These are phyloP conservation scores for Pestalotiopsis sp. DNA, from an alignment of 2,329 filamentous ascomycete genomes.

Conservation along the genomic window DNA sequence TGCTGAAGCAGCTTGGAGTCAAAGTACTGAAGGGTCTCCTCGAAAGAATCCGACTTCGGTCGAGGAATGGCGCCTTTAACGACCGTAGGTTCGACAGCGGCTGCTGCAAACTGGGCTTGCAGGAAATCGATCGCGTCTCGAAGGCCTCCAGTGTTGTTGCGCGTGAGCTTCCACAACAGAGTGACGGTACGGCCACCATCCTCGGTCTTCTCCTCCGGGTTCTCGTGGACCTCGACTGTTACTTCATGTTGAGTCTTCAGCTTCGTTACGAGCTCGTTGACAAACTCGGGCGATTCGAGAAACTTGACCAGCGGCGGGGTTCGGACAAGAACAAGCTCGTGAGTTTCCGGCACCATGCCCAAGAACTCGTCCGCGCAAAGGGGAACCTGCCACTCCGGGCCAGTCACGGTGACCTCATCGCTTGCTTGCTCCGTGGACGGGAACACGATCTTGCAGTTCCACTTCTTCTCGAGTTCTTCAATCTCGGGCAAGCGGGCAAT, in stretches of 20 bases:
- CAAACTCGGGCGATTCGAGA: constrained; percentile 80
- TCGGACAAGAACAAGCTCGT: constrained; percentile 84
- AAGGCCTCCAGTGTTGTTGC: constrained; percentile 93
- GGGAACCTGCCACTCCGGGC: constrained; percentile 97
- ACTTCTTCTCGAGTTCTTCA: constrained; percentile 96
- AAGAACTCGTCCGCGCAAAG: constrained; percentile 95
- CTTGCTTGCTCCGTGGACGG: constrained; percentile 97
- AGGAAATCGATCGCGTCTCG: constrained; percentile 96
- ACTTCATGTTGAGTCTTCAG: constrained; percentile 92
- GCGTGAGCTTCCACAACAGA: constrained; percentile 81
- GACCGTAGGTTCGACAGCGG: constrained; percentile 83
- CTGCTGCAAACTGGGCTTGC: constrained; percentile 80
- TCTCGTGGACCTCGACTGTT: constrained; percentile 74
- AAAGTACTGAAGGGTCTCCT: constrained; percentile 95
- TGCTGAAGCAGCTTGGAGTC: constrained; percentile 96
- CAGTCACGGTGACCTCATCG: constrained; percentile 92
- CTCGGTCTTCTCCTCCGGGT: constrained; percentile 58
- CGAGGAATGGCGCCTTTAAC: constrained; percentile 94
- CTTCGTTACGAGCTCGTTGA: constrained; percentile 77
- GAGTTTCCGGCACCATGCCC: constrained; percentile 96
- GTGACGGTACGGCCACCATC: constrained; percentile 60
- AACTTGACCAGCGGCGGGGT: constrained; percentile 77
- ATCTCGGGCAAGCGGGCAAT: constrained; percentile 86
- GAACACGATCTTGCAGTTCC: constrained; percentile 99
- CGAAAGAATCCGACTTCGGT: constrained; percentile 98